These are phyloP conservation scores for Ziziphus jujuba DNA, from an alignment of 306 rosid species.

Conservation along the genomic window DNA sequence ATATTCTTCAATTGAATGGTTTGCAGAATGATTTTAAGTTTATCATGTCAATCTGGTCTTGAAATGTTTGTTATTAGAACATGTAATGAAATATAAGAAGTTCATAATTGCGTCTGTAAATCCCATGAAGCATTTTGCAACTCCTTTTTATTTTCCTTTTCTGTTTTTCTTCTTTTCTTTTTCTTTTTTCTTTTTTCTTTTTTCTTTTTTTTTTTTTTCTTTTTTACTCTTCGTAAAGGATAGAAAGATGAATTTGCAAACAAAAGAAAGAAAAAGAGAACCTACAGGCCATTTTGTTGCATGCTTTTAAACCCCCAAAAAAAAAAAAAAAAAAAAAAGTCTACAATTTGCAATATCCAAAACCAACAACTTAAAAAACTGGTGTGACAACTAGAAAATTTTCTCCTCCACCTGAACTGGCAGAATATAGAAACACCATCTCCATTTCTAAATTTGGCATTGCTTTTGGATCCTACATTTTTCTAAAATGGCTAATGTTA, in stretches of 20 bases:
- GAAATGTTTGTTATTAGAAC: too few relatives aligned
- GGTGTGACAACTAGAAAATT: constrained; percentile 21
- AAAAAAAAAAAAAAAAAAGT: background rate
- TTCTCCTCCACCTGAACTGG: constrained; percentile 28
- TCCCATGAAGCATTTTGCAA: background rate
- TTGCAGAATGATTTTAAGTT: too few relatives aligned
- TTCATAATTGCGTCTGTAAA: background rate
- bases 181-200: too few relatives aligned
- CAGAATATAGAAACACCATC: constrained; percentile 29
- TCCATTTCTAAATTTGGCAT: constrained; percentile 38
- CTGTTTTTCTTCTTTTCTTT: background rate
- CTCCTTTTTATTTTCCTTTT: background rate
- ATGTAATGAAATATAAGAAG: too few relatives aligned
- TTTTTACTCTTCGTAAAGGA: too few relatives aligned
- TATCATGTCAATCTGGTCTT: too few relatives aligned
- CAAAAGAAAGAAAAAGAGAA: constrained; percentile 10
- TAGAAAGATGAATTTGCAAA: background rate
- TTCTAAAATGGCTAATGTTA: constrained; percentile 15
- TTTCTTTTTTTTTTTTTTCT: too few relatives aligned
- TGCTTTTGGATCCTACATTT: constrained; percentile 34
- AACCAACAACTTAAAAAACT: constrained; percentile 25
- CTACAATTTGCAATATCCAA: background rate
- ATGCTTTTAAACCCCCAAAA: background rate
- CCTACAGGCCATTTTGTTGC: constrained; percentile 13
- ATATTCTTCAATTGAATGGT: too few relatives aligned